Conservation (phyloP, 1,284 basidiomycete genomes). For the Marasmius tenuissimus region DNA sequence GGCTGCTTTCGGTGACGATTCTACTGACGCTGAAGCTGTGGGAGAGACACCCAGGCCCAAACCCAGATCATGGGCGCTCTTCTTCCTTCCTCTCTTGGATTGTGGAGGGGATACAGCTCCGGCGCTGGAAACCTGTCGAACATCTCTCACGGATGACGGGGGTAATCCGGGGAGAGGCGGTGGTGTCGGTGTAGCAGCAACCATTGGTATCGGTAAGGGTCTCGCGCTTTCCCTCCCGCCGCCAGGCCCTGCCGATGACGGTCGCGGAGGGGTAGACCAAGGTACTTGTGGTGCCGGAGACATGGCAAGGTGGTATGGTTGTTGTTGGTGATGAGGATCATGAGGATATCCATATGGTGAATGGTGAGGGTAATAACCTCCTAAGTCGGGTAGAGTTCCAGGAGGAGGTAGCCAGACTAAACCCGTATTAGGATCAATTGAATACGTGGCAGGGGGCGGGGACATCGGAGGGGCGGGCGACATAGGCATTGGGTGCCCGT, state of each 20-base stretch:
- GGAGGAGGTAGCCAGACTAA: conserved; percentile 52
- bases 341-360: conserved; percentile 2
- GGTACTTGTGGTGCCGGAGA: background rate
- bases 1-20: background rate
- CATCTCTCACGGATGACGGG: background rate
- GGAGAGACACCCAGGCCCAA: background rate
- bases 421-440: conserved; percentile 37
- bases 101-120: background rate
- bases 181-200: background rate
- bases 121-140: background rate
- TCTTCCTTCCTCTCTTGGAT: background rate
- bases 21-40: background rate
- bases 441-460: conserved; percentile 35
- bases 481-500: conserved; percentile 18
- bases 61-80: background rate
- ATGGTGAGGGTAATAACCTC: conserved; percentile 25
- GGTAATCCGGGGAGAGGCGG: background rate
- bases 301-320: conserved; percentile 13
- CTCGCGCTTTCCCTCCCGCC: background rate
- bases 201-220: background rate
- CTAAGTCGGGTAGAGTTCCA: conserved; percentile 20
- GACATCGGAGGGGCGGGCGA: conserved; percentile 32
- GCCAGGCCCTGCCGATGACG: conserved; percentile 31
- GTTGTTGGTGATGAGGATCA: conserved; percentile 9
- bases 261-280: conserved; percentile 18